These are phyloP conservation scores for Diacronema lutheri DNA, from an alignment of 78 protist genomes.

Conservation along the genomic window DNA sequence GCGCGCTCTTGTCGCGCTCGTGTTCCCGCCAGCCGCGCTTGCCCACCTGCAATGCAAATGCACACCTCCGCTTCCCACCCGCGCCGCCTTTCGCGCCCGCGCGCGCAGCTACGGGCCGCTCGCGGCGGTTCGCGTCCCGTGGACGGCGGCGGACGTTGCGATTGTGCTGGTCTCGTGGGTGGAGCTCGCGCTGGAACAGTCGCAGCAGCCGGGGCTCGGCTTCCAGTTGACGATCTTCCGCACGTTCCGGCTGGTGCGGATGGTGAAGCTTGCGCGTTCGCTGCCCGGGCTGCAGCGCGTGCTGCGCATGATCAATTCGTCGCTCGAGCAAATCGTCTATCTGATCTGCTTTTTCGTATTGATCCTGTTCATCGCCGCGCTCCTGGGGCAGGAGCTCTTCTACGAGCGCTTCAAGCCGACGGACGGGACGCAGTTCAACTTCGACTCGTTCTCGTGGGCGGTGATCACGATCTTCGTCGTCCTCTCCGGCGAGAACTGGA, in stretches of 20 bases:
- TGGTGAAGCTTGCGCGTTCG: not conserved
- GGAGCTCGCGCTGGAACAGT: not conserved
- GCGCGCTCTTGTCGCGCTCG: too few species aligned
- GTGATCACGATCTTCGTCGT: constrained; percentile 8
- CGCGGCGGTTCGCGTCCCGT: too few species aligned
- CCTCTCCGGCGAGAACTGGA: constrained; percentile 28
- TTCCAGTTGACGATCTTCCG: not conserved
- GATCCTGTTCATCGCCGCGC: constrained; percentile 22
- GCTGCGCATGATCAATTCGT: not conserved
- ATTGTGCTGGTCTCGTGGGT: not conserved
- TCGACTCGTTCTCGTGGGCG: constrained; percentile 1
- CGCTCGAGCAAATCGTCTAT: not conserved
- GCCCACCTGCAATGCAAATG: too few species aligned
- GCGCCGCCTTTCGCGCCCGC: too few species aligned
- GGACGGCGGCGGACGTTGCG: constrained; percentile 1
- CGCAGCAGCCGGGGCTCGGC: not conserved
- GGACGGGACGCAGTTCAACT: not conserved
- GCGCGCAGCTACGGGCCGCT: too few species aligned
- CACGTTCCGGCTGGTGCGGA: not conserved
- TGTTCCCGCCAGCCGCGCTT: too few species aligned
- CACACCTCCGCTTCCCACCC: too few species aligned
- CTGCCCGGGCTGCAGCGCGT: not conserved
- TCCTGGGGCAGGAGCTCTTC: constrained; percentile 24
- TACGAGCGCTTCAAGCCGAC: not conserved
- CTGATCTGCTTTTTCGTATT: not conserved